phyloP scores from a whole-genome alignment of 2,329 filamentous ascomycete genomes.

The Fusarium sp. region DNA sequence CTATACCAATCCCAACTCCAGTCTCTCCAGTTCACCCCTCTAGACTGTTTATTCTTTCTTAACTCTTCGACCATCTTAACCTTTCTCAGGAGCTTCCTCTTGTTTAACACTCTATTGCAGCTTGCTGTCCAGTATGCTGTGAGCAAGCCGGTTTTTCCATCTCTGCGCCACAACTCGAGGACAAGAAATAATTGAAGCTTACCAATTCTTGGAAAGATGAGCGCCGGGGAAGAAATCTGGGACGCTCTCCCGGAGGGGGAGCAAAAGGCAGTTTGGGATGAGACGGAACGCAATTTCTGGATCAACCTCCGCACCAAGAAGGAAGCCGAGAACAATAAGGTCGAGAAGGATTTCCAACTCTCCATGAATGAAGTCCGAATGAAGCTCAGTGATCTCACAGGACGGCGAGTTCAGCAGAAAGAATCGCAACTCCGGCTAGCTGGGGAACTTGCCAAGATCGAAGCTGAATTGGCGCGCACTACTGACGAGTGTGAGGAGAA shows the following conservation, averaged over 20 bases:
- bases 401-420: conserved; percentile 43
- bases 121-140: too few relatives aligned
- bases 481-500: conserved; percentile 48
- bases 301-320: conserved; percentile 42
- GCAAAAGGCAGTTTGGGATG: conserved; percentile 49
- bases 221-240: conserved; percentile 43
- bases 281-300: conserved; percentile 53
- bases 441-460: conserved; percentile 49
- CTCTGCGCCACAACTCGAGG: too few relatives aligned
- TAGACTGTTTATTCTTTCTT: too few relatives aligned
- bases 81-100: too few relatives aligned
- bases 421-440: conserved; percentile 46
- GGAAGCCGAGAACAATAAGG: conserved; percentile 35
- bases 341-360: conserved; percentile 43
- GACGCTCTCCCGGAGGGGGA: conserved; percentile 47
- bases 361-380: conserved; percentile 43
- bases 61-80: too few relatives aligned
- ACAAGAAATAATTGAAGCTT: too few relatives aligned
- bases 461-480: conserved; percentile 52
- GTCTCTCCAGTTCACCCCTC: too few relatives aligned
- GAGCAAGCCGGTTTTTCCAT: too few relatives aligned
- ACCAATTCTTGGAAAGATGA: too few relatives aligned
- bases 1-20: too few relatives aligned
- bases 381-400: conserved; percentile 46
- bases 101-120: too few relatives aligned